Conservation (phyloP, 2,329 filamentous ascomycete species). For the Aspergillus ustus region DNA sequence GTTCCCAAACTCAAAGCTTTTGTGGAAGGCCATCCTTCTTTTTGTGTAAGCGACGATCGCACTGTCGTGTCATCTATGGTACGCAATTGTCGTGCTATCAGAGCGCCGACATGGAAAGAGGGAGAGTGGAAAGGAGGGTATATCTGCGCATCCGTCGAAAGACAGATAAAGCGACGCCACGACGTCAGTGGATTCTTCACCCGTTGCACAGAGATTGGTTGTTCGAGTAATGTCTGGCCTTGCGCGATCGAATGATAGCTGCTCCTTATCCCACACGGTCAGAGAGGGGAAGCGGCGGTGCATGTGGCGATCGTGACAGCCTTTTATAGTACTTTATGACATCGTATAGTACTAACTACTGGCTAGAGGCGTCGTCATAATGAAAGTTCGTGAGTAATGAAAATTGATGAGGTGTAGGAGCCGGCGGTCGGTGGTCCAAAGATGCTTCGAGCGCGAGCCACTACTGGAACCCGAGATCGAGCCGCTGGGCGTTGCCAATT, state of each 20-base stretch:
- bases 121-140: background rate
- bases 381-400: background rate
- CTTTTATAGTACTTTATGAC: background rate
- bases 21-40: background rate
- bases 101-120: background rate
- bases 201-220: background rate
- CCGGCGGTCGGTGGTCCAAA: background rate
- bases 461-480: background rate
- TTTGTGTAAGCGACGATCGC: background rate
- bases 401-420: background rate
- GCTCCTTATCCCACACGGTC: background rate
- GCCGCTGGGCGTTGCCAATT: background rate
- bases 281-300: background rate
- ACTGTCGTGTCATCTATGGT: background rate
- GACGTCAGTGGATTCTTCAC: background rate
- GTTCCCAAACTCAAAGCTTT: background rate
- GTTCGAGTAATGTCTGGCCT: background rate
- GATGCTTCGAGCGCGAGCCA: background rate
- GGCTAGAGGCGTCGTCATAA: background rate
- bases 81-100: too few species aligned
- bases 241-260: conserved; percentile 8
- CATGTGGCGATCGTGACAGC: background rate
- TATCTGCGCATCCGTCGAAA: background rate
- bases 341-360: background rate
- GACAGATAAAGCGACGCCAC: background rate